Evolutionary conservation across 2,329 filamentous ascomycete genomes (phyloP).

Genomic region (Aspergillus pseudoglaucus): DNA sequence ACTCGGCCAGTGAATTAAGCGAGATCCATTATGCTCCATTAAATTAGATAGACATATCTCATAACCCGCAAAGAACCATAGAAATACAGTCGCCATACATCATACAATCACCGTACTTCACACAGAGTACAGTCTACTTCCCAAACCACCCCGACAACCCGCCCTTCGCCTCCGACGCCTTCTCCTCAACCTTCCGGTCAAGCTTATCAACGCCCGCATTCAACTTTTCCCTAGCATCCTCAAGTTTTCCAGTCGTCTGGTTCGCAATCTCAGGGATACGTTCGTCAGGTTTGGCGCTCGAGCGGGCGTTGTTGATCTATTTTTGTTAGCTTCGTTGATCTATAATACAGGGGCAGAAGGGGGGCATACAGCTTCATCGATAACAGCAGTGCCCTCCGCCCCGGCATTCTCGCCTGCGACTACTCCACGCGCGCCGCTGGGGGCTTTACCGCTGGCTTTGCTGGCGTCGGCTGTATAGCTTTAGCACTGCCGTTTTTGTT

Average conservation of each 20-base stretch:
- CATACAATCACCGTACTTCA: neutral
- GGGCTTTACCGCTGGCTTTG: constrained; percentile 60
- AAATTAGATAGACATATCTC: neutral
- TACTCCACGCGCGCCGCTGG: constrained; percentile 57
- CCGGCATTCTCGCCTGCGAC: constrained; percentile 59
- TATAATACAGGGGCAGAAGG: neutral
- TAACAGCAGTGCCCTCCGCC: constrained; percentile 55
- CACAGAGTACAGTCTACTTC: constrained; percentile 16
- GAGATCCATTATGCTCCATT: neutral
- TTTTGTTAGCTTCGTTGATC: neutral
- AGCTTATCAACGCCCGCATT: constrained; percentile 63
- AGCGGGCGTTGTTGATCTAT: constrained; percentile 57
- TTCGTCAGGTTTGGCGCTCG: constrained; percentile 51
- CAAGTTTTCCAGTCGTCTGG: constrained; percentile 52
- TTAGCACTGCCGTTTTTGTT: neutral
- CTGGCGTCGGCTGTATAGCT: constrained; percentile 63
- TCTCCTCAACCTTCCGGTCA: constrained; percentile 73
- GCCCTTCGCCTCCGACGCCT: constrained; percentile 74
- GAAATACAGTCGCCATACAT: neutral
- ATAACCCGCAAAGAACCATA: neutral
- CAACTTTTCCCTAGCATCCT: constrained; percentile 36
- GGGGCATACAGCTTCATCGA: constrained; percentile 61
- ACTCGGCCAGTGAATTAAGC: too few species aligned
- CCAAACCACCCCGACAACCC: constrained; percentile 83
- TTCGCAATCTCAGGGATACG: constrained; percentile 55